Base-by-base conservation (phyloP, 306 rosid genomes). In the Vachellia pachyceras region DNA sequence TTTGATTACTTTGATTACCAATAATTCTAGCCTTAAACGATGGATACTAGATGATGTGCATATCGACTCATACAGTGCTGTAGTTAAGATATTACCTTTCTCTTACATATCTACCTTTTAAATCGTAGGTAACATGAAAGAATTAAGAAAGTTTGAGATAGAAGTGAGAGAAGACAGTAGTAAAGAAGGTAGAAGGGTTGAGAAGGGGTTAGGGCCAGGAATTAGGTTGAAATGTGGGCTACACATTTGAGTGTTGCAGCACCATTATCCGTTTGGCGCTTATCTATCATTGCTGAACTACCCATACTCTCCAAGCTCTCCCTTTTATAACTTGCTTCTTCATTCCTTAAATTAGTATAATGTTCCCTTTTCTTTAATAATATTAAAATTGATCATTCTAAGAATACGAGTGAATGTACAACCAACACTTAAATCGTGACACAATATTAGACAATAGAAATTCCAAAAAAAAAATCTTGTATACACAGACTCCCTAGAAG, bases 191-290 rank as follows among this genome's bases (percentile, higher is more conserved):
- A 35, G 22, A 77, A 71, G 75, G 85, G 69, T 77, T 69, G 73
- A 66, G 7, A 13, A 46, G 49, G 64, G 42, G 12, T 44, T 47
- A 50, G 75, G 72, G 40, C 52, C 50, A 68, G 36, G 22, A 68
- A 29, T 23, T 79, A 68, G 67, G 86, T 37, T 73, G 8, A 23
- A 36, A 77, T 33, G 86, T 78, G 47, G 80, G 47, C 41, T 47
- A 46, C 12, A 45, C 46, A 73, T 73, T 10, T 1, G 47, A 79
- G 71, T 69, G 55, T 2, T 29, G 33, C 33, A 29, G 54, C 13
- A 47, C 15, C 54, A 77, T 52, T 40, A 47, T 60, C 70, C 72
- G 45, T 68, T 79, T 79, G 84, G 81, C 75, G 47, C 78, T 40
- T 84, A 4, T 75, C 49, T 44, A 58, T 69, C 74, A 40, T 69